Evolutionary conservation across 2,329 filamentous ascomycete species (phyloP), one percentile per base, ranked within the genome.

Genomic region (Botryotinia convoluta): DNA sequence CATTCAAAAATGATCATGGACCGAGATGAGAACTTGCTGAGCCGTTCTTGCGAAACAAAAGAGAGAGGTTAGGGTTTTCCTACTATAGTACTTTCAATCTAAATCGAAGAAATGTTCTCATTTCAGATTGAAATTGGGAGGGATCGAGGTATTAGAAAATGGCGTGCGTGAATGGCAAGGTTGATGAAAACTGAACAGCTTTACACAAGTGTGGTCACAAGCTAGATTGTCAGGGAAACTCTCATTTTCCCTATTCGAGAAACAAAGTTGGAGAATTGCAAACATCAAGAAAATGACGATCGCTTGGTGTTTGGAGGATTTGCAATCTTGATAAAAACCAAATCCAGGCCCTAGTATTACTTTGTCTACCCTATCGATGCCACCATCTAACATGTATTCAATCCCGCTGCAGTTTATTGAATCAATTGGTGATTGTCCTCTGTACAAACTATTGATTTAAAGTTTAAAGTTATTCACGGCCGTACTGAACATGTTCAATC

Each of bases 1-100:
- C 22, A 29, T 42, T 61, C 12, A 20, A 32, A 44, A 44, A 10
- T 1, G 12, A 18, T 6, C 1, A n/a, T 8, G 20, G 16, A n/a
- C 6, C 22, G 18, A 16, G n/a, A 39, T 8, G 5, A 3, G 0
- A 18, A 29, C 1, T 4, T 20, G 3, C 3, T 20, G 22, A 39
- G 4, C 39, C 12, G 32, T n/a, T 29, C 9, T 39, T 20, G 22
- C 7, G 7, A 22, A 29, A 35, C 16, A 29, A 9, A 26, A 54
- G 14, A 29, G 14, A 14, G 1, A 54, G 8, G 9, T 67, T 51
- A 51, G 4, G 48, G 20, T 9, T 45, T 26, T 18, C 0, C 0
- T 39, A 51, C 14, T 4, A 7, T 10, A 39, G 3, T n/a, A 45
- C 22, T 67, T 39, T 37, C 3, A 9, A 37, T n/a, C 29, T 32